phyloP scores from a whole-genome alignment of 2,329 filamentous ascomycete species.

The Colletotrichum lentis region DNA sequence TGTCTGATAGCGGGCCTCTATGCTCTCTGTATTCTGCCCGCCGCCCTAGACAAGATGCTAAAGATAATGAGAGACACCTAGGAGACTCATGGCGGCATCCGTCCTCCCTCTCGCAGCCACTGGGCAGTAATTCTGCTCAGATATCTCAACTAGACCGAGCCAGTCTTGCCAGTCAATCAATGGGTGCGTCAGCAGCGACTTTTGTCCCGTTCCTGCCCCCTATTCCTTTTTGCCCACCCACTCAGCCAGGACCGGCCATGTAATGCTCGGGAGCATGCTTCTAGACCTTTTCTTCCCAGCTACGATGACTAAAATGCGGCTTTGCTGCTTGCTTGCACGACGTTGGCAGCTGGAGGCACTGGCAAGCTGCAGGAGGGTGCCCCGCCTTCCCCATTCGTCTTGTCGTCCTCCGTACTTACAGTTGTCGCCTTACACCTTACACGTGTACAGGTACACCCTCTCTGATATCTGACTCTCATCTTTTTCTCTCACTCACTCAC shows the following conservation, averaged over 20 bases:
- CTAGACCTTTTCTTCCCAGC: slow-evolving; percentile 25
- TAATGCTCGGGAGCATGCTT: slow-evolving; percentile 27
- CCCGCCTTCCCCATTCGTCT: slow-evolving; percentile 7
- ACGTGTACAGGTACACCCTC: no score
- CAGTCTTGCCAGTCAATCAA: background rate
- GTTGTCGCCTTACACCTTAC: background rate
- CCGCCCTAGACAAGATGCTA: background rate
- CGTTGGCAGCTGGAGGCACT: slow-evolving; percentile 9
- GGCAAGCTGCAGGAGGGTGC: no score
- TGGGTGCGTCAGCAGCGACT: slow-evolving; percentile 5
- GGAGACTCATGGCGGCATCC: background rate
- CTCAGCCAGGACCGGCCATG: slow-evolving; percentile 16
- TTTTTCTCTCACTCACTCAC: background rate
- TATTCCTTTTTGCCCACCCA: slow-evolving; percentile 19
- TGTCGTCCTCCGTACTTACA: slow-evolving; percentile 3
- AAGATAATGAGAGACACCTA: background rate
- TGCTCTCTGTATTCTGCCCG: background rate
- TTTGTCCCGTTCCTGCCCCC: background rate
- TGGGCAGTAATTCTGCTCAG: slow-evolving; percentile 32
- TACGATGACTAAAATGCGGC: background rate
- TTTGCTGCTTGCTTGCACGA: background rate
- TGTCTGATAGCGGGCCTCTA: background rate
- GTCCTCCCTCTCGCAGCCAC: slow-evolving; percentile 16
- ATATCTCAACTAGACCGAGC: background rate
- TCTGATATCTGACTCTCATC: no score